Base-by-base conservation (phyloP, 2,329 filamentous ascomycete species). In the Aquanectria penicillioides region DNA sequence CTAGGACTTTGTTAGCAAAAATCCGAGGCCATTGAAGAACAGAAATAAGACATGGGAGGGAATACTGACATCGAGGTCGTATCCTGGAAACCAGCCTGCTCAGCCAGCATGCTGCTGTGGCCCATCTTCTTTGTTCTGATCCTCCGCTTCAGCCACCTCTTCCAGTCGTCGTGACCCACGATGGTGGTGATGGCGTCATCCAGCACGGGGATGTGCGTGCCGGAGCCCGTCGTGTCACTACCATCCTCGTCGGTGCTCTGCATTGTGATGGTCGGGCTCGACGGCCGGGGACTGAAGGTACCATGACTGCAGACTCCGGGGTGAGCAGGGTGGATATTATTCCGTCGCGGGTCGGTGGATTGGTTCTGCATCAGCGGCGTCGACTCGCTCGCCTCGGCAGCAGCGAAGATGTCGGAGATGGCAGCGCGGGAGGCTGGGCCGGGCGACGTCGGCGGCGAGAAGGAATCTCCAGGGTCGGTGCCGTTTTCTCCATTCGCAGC, bases 31-130 rank as follows among this genome's bases (percentile, higher is more conserved):
- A 7, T 3, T 12, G 6, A 17, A 9, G 4, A 31, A 6, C 22
- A 3, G 13, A 18, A 5, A 15, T n/a, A n/a, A n/a, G 15, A 6
- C 29, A n/a, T 34, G 28, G 18, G 18, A 8, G 31, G 6, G 9
- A n/a, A 23, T 17, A 76, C 86, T 66, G 80, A 93, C 93, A 97
- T 94, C 62, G 86, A 81, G 57, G 86, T 83, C 18, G 85, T 88
- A 71, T 93, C 88, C 69, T 87, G 88, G 68, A 96, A 83, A 25
- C 92, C 91, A 69, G 94, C 88, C 48, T 83, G 83, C 68, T 89
- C 84, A 7, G 91, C 90, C 31, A 96, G 82, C 67, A 84, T 87
- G 61, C 86, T 86, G 47, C 91, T 93, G 11, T 88, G 90, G 64
- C 86, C 89, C 81, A 89, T 89, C 74, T 89, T 91, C 72, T 87